Percentiles rank a stretch among this genome's conserved stretches.
These are phyloP conservation scores for Suillus subluteus DNA, from an alignment of 768 basidiomycete genomes.

Conservation along the genomic window DNA sequence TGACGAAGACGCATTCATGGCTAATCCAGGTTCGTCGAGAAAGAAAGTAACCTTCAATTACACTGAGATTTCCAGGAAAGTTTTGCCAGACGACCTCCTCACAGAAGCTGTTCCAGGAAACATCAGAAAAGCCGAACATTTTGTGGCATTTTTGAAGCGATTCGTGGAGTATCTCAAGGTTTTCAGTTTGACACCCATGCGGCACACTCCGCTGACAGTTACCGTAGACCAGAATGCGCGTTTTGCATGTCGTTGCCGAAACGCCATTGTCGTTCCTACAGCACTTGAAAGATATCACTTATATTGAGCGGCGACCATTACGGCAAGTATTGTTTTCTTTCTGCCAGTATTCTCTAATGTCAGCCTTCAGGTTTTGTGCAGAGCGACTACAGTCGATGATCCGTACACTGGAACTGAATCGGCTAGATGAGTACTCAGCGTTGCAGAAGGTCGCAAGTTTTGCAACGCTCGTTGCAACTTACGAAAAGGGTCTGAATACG, in stretches of 20 bases:
- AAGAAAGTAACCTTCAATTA: neutral
- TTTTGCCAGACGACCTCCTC: conserved; percentile 91
- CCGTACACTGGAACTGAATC: conserved; percentile 85
- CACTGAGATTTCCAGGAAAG: conserved; percentile 41
- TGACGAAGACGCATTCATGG: conserved; percentile 83
- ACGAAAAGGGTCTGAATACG: conserved; percentile 79
- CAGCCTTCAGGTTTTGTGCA: conserved; percentile 79
- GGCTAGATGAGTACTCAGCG: conserved; percentile 89
- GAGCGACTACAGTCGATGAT: conserved; percentile 95
- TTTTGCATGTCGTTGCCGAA: conserved; percentile 98
- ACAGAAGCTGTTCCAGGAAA: conserved; percentile 97
- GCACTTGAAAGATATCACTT: conserved; percentile 98
- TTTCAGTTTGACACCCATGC: neutral
- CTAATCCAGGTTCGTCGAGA: conserved; percentile 75
- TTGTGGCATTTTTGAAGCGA: conserved; percentile 96
- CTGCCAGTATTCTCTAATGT: conserved; percentile 8
- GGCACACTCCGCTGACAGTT: conserved; percentile 17
- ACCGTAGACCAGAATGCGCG: conserved; percentile 92
- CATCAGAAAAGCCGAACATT: conserved; percentile 98
- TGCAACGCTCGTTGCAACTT: conserved; percentile 95
- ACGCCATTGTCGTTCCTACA: conserved; percentile 96
- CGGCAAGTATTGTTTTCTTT: conserved; percentile 55
- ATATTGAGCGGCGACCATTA: conserved; percentile 92
- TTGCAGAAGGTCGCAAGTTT: conserved; percentile 96
- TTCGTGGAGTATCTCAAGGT: conserved; percentile 99